These are phyloP conservation scores for Delonix regia DNA, from an alignment of 306 rosid species.

Conservation along the genomic window DNA sequence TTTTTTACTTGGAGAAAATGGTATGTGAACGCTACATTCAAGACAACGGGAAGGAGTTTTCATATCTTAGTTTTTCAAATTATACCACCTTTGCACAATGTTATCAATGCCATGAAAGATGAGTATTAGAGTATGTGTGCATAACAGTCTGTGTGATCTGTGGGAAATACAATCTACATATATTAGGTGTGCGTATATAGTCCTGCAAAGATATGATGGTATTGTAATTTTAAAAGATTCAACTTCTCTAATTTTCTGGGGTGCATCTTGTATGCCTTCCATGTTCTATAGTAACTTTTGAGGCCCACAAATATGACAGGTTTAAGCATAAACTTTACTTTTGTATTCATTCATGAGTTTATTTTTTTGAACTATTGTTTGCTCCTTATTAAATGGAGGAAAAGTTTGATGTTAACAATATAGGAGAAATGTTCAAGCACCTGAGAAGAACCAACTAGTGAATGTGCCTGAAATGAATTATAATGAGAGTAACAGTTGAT, in stretches of 20 bases:
- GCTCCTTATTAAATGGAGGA: background rate
- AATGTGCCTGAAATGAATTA: conserved; percentile 1
- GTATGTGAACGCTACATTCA: background rate
- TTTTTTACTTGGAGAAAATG: background rate
- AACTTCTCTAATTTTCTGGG: background rate
- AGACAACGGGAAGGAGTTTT: background rate
- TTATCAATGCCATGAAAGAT: background rate
- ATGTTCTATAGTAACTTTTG: background rate
- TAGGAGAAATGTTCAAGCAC: background rate
- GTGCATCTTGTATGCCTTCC: background rate
- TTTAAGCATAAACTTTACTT: background rate
- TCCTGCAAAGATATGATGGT: background rate
- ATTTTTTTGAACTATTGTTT: background rate
- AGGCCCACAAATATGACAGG: background rate
- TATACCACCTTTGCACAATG: conserved; percentile 1
- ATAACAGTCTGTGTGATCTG: background rate
- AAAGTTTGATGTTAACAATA: background rate
- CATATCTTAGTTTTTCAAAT: background rate
- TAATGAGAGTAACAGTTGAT: conserved; percentile 16
- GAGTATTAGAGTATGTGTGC: background rate
- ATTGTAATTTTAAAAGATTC: conserved; percentile 3
- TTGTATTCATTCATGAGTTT: background rate
- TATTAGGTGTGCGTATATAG: background rate
- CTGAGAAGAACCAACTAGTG: background rate
- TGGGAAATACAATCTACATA: background rate